Evolutionary conservation across 2,329 filamentous ascomycete genomes (phyloP).

Genomic region (Colletotrichum sp.): DNA sequence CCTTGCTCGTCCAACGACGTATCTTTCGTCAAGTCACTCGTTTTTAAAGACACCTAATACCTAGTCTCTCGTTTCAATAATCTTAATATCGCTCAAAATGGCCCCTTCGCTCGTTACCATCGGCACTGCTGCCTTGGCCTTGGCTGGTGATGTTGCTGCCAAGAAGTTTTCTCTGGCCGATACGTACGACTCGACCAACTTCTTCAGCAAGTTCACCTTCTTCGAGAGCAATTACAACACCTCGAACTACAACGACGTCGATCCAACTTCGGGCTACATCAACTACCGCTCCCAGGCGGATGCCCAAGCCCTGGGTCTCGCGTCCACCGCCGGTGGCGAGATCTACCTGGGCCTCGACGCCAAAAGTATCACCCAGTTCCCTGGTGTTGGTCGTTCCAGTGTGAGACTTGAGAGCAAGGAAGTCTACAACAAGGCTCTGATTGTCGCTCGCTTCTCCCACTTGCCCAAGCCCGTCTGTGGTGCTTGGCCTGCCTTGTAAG

Average conservation of each 20-base stretch:
- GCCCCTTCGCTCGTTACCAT: slow-evolving; percentile 45
- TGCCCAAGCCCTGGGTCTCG: slow-evolving; percentile 40
- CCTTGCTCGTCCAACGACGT: slow-evolving; percentile 47
- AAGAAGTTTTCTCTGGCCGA: slow-evolving; percentile 43
- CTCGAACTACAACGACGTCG: slow-evolving; percentile 34
- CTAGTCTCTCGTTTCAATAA: slow-evolving; percentile 31
- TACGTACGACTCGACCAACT: slow-evolving; percentile 46
- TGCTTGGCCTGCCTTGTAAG: slow-evolving; percentile 73
- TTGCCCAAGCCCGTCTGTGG: slow-evolving; percentile 72
- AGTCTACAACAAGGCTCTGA: slow-evolving; percentile 68
- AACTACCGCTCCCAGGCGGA: slow-evolving; percentile 48
- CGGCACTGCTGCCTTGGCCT: slow-evolving; percentile 41
- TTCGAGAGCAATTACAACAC: slow-evolving; percentile 29
- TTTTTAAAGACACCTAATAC: slow-evolving; percentile 22
- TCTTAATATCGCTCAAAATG: slow-evolving; percentile 35
- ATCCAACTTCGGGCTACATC: slow-evolving; percentile 72
- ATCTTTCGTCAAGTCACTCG: slow-evolving; percentile 48
- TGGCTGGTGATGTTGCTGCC: slow-evolving; percentile 35
- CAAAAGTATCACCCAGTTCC: slow-evolving; percentile 23
- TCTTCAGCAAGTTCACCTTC: slow-evolving; percentile 54
- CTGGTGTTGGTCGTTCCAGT: slow-evolving; percentile 51
- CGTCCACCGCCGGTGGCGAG: slow-evolving; percentile 33
- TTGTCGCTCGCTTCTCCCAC: slow-evolving; percentile 73
- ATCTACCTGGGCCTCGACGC: slow-evolving; percentile 45
- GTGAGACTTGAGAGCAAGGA: slow-evolving; percentile 70